A percentile compares a stretch with the other conserved stretches of the same genome.
Conservation (phyloP, 164 flowering plant genomes). For the Amborella trichopoda region DNA sequence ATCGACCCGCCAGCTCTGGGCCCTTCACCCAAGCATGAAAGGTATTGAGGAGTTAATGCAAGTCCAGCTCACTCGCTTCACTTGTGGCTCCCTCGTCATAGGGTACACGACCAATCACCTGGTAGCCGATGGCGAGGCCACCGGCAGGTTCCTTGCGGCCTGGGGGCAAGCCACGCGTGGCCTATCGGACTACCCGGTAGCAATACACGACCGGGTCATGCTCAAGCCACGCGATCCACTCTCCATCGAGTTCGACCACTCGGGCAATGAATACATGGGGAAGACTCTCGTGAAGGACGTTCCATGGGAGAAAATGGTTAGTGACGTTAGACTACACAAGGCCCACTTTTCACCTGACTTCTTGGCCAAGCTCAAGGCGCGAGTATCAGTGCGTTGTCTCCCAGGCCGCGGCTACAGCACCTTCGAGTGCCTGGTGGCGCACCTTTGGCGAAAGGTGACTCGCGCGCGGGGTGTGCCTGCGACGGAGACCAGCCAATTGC, state of each 20-base stretch:
- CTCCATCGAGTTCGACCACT: slow-evolving; percentile 3
- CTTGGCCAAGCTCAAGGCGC: slow-evolving; percentile 13
- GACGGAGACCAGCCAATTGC: slow-evolving; percentile 10
- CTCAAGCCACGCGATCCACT: slow-evolving; percentile 5
- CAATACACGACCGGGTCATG: slow-evolving; percentile 5
- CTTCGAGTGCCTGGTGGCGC: slow-evolving; percentile 18
- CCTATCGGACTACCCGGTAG: slow-evolving; percentile 1
- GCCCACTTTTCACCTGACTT: slow-evolving; percentile 14
- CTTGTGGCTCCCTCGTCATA: slow-evolving; percentile 4
- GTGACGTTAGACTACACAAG: slow-evolving; percentile 7
- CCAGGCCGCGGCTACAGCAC: slow-evolving; percentile 10
- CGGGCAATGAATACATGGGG: slow-evolving; percentile 3
- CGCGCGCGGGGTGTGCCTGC: slow-evolving; percentile 9
- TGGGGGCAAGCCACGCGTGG: slow-evolving; percentile 7
- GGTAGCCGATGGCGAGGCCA: slow-evolving; percentile 4
- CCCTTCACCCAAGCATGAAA: slow-evolving; percentile 6
- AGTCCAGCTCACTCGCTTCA: slow-evolving; percentile 6
- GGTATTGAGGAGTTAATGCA: slow-evolving; percentile 7
- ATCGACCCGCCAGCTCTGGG: slow-evolving; percentile 1
- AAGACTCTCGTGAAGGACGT: background rate
- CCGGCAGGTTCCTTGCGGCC: background rate
- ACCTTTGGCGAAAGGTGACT: slow-evolving; percentile 22
- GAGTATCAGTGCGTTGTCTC: slow-evolving; percentile 2
- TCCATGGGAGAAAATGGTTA: slow-evolving; percentile 1
- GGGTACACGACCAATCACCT: slow-evolving; percentile 2